These are phyloP conservation scores for Aspergillus sp. DNA, from an alignment of 2,329 filamentous ascomycete species.

Conservation along the genomic window DNA sequence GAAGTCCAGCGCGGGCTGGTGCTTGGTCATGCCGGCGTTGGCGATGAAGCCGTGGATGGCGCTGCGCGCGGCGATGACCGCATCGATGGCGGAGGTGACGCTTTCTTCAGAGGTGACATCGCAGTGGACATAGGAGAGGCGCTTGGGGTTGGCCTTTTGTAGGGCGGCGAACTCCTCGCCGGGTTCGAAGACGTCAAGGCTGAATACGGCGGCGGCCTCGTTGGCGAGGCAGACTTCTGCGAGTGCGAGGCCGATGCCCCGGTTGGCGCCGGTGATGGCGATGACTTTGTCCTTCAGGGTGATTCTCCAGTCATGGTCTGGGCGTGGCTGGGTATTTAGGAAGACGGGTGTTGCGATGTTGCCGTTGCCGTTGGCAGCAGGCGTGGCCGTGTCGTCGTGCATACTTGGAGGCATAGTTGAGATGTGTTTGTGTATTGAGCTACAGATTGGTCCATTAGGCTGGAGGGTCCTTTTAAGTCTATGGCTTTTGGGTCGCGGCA, in stretches of 20 bases:
- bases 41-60: slow-evolving; percentile 44
- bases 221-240: slow-evolving; percentile 48
- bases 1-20: slow-evolving; percentile 44
- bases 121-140: slow-evolving; percentile 44
- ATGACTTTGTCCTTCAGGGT: slow-evolving; percentile 39
- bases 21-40: slow-evolving; percentile 45
- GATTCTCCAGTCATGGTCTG: slow-evolving; percentile 45
- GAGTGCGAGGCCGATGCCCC: slow-evolving; percentile 47
- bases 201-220: slow-evolving; percentile 38
- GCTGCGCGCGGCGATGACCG: slow-evolving; percentile 36
- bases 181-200: slow-evolving; percentile 38
- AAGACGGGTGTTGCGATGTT: slow-evolving; percentile 13
- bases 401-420: not conserved
- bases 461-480: not conserved
- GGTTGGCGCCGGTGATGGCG: slow-evolving; percentile 30
- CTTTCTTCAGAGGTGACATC: slow-evolving; percentile 45
- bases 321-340: slow-evolving; percentile 37
- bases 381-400: not conserved
- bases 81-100: slow-evolving; percentile 41
- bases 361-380: not conserved
- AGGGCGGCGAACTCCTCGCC: slow-evolving; percentile 33
- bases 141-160: slow-evolving; percentile 39
- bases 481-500: too few relatives aligned
- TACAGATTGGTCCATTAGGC: not conserved
- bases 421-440: not conserved